These are phyloP conservation scores for Pseudocercospora pini-densiflorae DNA, from an alignment of 2,329 filamentous ascomycete species.

Conservation along the genomic window DNA sequence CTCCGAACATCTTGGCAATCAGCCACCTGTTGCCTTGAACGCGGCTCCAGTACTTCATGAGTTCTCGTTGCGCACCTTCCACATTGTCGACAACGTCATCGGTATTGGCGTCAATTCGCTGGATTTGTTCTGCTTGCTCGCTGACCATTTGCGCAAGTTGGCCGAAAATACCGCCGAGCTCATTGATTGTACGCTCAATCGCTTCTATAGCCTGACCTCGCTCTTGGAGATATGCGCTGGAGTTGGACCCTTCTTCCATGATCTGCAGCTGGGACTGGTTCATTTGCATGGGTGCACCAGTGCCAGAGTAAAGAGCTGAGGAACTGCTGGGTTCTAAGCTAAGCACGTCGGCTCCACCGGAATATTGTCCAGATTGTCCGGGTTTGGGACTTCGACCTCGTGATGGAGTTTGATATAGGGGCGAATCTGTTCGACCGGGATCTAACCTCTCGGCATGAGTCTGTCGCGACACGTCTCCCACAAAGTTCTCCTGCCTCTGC, in stretches of 20 bases:
- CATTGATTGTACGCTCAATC: constrained; percentile 92
- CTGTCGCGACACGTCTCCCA: constrained; percentile 79
- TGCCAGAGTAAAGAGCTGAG: constrained; percentile 46
- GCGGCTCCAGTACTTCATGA: constrained; percentile 95
- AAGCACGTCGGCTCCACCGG: constrained; percentile 41
- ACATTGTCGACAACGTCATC: constrained; percentile 99
- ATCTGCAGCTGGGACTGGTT: constrained; percentile 78
- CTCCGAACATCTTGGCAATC: constrained; percentile 81
- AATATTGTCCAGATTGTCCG: constrained; percentile 39
- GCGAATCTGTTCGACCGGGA: constrained; percentile 55
- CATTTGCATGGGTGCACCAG: constrained; percentile 14
- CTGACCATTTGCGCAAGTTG: constrained; percentile 96
- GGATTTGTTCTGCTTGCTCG: constrained; percentile 97
- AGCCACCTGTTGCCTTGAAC: constrained; percentile 96
- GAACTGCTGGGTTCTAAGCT: constrained; percentile 54
- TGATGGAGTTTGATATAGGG: constrained; percentile 82
- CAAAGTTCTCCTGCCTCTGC: constrained; percentile 93
- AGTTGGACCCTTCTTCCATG: constrained; percentile 88
- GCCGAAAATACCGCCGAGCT: constrained; percentile 90
- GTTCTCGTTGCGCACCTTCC: constrained; percentile 90
- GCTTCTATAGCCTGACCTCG: constrained; percentile 94
- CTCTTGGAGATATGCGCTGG: constrained; percentile 90
- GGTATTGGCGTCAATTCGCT: constrained; percentile 95
- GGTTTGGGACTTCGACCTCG: constrained; percentile 60
- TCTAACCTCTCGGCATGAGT: constrained; percentile 19